These are phyloP conservation scores for carrot (Daucus carota) DNA, from an alignment of 129 eudicot genomes.

Conservation along the genomic window DH1_v3.0 NC_030389.2:38933001-38933500, in stretches of 20 bases:
- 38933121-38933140: neutral
- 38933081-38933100: neutral
- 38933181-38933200: conserved; percentile 34
- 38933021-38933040: conserved; percentile 88
- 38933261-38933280: conserved; percentile 7
- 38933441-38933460: neutral
- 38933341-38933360: conserved; percentile 40
- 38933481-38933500: conserved; percentile 40
- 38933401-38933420: conserved; percentile 39
- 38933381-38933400: conserved; percentile 52
- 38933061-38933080: neutral
- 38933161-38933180: conserved; percentile 37
- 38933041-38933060: conserved; percentile 56
- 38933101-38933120: neutral
- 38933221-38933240: neutral
- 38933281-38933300: conserved; percentile 61
- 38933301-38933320: conserved; percentile 44
- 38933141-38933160: conserved; percentile 38
- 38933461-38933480: conserved; percentile 27
- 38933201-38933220: conserved; percentile 11
- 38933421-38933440: neutral
- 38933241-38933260: neutral
- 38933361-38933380: conserved; percentile 62
- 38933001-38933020: conserved; percentile 93
- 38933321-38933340: conserved; percentile 51